Evolutionary conservation across 106 monocot species (phyloP), one percentile per base, ranked within the genome.

Genomic region (Xerophyta viscosa): DNA sequence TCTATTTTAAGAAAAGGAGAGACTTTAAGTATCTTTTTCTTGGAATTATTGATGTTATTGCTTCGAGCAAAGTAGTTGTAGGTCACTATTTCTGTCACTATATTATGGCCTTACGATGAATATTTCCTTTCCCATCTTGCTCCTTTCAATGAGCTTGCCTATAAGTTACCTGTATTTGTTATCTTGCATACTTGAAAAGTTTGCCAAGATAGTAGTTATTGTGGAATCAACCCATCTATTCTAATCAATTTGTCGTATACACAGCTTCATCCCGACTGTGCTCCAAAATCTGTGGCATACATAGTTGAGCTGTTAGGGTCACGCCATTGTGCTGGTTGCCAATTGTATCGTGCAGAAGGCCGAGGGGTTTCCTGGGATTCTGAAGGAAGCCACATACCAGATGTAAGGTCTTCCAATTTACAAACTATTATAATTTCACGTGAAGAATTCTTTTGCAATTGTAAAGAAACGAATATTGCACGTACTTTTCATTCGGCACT

Each of bases 251-350:
- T 66, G 29, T 41, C 30, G 37, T 22, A 31, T n/a, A 24, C 48
- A 31, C 74, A 98, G 96, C 86, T 99, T 53, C 57, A 77, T 47
- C 80, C 98, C 37, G 86, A 86, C 31, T 86, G 86, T 72, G 90
- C 98, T 49, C 98, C 98, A 41, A 63, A 67, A 57, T 90, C 98
- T 58, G 82, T 99, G 63, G 66, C 73, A 41, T 99, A 86, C 42
- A 74, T 99, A 50, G 31, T 66, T 29, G 86, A 86, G 74, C 61
- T 99, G 22, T 46, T 90, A 42, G 48, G 56, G 48, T 62, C 68
- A 22, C 75, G 73, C 0, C 79, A 82, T 62, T 99, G 74, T 64
- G 77, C 70, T 48, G 86, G 98, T 41, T 99, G 98, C 65, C 82
- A 69, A 55, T 62, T 99, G 37, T 71, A 90, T 71, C 85, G 98